Base-by-base conservation (phyloP, 2,329 filamentous ascomycete genomes). In the Venturia pyrina region DNA sequence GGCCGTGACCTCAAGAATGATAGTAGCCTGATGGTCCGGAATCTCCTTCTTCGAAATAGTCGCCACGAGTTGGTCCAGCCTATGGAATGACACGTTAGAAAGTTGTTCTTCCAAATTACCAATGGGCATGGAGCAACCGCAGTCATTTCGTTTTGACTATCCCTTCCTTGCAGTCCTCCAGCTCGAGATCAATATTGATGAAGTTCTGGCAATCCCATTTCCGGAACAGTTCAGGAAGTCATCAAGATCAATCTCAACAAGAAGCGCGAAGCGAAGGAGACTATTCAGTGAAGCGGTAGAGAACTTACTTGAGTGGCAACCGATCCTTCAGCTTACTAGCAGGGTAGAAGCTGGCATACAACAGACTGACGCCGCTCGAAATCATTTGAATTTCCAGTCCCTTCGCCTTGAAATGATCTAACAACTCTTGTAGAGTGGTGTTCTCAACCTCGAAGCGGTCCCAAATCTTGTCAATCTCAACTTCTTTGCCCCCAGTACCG, bases 1-100 rank as follows among this genome's bases (percentile, higher is more conserved):
- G 0, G 89, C 91, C 7, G 95, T 96, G 70, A 97, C 89, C 80
- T 98, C 95, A 74, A 98, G 96, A 71, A 98, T 97, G 69, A 98
- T 86, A 72, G 96, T 93, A 82, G 90, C 95, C 80, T 96, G 91
- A 75, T 98, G 93, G 4, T 86, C 84, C 0, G 95, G 93, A 66
- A 99, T 89, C 1, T 88, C 84, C 82, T 96, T 97, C 83, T 93
- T 96, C 68, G 91, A 96, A 69, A 99, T 89, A 59, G 85, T 86
- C 78, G 93, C 91, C 5, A 96, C 89, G 62, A 99, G 83, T 74
- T 93, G 82, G 78, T 91, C 96, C 78, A 98, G 85, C 79, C 92
- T 96, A 57, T 17, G 28, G 13, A 5, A 17, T 13, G 6, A 28
- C 3, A 21, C 21, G 21, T 21, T 28, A 34, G 62, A 48, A 15